Percentiles rank a stretch among this genome's conserved stretches.
Conservation (phyloP, 192 early-diverging fungal genomes). For the Entomortierella beljakovae region DNA sequence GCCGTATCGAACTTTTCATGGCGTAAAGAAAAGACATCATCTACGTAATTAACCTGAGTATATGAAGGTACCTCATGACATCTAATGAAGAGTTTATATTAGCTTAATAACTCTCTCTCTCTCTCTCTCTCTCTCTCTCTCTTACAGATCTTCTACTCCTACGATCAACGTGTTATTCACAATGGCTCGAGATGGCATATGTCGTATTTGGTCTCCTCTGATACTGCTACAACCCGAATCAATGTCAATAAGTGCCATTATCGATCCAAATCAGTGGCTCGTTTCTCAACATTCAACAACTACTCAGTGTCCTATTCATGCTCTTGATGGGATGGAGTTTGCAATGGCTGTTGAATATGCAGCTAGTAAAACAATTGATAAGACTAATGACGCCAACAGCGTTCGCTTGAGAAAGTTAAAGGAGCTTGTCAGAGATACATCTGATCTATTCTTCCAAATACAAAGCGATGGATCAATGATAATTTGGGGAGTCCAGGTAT, state of each 20-base stretch:
- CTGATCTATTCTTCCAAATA: constrained; percentile 82
- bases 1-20: constrained; percentile 73
- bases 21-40: constrained; percentile 58
- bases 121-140: too few species aligned
- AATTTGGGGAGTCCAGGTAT: constrained; percentile 85
- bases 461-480: constrained; percentile 75
- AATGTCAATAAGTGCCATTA: constrained; percentile 75
- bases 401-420: constrained; percentile 61
- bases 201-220: constrained; percentile 77
- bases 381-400: constrained; percentile 52
- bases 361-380: constrained; percentile 35
- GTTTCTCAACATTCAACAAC: constrained; percentile 48
- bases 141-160: constrained; percentile 8
- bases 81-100: too few species aligned
- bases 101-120: too few species aligned
- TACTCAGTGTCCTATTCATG: constrained; percentile 68
- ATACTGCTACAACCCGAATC: constrained; percentile 59
- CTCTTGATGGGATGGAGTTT: constrained; percentile 66
- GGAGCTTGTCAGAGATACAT: constrained; percentile 75
- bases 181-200: constrained; percentile 73
- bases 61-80: too few species aligned
- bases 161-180: constrained; percentile 68
- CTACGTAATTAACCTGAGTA: constrained; percentile 30
- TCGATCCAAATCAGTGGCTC: constrained; percentile 74
- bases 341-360: constrained; percentile 55